Evolutionary conservation across 106 monocot species (phyloP).

Genomic region (Acanthochlamys bracteata): DNA sequence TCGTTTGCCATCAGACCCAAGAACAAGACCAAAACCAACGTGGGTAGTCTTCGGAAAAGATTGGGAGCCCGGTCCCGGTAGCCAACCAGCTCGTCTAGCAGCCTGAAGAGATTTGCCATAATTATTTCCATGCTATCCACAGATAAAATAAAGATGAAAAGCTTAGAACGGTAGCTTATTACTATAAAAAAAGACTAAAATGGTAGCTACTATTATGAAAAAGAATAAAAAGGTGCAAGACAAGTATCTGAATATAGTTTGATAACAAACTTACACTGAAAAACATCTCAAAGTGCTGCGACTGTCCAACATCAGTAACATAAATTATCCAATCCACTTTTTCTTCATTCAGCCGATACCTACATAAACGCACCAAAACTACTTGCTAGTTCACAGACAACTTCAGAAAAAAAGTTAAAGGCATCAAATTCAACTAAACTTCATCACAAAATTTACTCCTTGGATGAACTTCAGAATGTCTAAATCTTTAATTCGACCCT

Average conservation of each 20-base stretch:
- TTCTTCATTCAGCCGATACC: slow-evolving; percentile 76
- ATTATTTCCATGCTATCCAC: too few relatives aligned
- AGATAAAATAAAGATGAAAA: too few relatives aligned
- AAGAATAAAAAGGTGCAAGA: not conserved
- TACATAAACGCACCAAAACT: slow-evolving; percentile 13
- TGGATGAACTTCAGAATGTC: too few relatives aligned
- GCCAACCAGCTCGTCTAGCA: slow-evolving; percentile 55
- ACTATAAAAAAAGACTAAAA: not conserved
- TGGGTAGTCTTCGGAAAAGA: slow-evolving; percentile 55
- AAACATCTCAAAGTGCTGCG: slow-evolving; percentile 75
- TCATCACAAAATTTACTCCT: not conserved
- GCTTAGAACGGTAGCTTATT: not conserved
- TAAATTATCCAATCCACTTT: slow-evolving; percentile 90
- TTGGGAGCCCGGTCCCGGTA: slow-evolving; percentile 24
- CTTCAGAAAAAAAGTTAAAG: not conserved
- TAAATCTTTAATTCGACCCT: too few relatives aligned
- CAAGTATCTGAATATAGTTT: too few relatives aligned
- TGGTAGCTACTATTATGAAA: not conserved
- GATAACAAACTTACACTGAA: slow-evolving; percentile 60
- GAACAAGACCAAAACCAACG: slow-evolving; percentile 89
- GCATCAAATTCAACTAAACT: not conserved
- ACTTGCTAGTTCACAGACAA: not conserved
- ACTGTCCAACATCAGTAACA: slow-evolving; percentile 88
- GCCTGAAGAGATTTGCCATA: slow-evolving; percentile 14
- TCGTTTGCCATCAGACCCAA: slow-evolving; percentile 89